Percentiles rank a stretch among this genome's conserved stretches.
Evolutionary conservation across 495 filamentous ascomycete genomes (phyloP).

Genomic region (Sporormia fimetaria): DNA sequence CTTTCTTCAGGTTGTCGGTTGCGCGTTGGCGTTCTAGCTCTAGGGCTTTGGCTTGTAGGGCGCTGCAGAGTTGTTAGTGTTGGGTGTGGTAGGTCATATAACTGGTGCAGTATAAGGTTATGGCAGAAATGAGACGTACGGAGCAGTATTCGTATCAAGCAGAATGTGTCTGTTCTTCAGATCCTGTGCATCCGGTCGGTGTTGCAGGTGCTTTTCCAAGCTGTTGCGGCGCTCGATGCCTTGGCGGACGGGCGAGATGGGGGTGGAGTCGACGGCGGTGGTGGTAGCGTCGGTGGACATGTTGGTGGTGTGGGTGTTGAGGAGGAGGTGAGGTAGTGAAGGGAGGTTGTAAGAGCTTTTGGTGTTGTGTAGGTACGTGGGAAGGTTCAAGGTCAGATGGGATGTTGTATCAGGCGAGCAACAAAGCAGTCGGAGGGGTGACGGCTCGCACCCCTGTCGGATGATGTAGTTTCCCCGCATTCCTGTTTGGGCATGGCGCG

Average conservation of each 20-base stretch:
- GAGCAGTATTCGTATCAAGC: slow-evolving; percentile 58
- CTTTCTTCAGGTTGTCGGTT: slow-evolving; percentile 55
- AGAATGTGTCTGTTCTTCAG: slow-evolving; percentile 66
- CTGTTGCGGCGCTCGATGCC: slow-evolving; percentile 63
- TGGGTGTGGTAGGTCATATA: neutral
- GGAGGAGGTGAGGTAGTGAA: too few species aligned
- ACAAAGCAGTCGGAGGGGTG: neutral
- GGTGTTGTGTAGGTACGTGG: neutral
- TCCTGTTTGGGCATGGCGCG: too few species aligned
- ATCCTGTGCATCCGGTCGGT: slow-evolving; percentile 67
- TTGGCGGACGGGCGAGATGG: slow-evolving; percentile 49
- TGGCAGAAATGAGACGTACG: slow-evolving; percentile 36
- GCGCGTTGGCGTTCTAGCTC: slow-evolving; percentile 56
- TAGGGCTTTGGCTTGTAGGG: slow-evolving; percentile 48
- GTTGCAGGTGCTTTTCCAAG: slow-evolving; percentile 74
- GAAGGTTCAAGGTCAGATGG: neutral
- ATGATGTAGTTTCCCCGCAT: too few species aligned
- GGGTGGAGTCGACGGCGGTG: slow-evolving; percentile 41
- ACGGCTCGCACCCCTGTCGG: neutral
- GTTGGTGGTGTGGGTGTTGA: too few species aligned
- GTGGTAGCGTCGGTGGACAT: slow-evolving; percentile 9
- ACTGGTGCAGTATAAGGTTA: neutral
- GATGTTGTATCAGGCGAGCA: neutral
- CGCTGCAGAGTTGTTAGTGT: slow-evolving; percentile 36
- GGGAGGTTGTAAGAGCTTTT: neutral